Evolutionary conservation across 1,139 yeast genomes (phyloP).

Genomic region (Debaryomyces sp.): DNA sequence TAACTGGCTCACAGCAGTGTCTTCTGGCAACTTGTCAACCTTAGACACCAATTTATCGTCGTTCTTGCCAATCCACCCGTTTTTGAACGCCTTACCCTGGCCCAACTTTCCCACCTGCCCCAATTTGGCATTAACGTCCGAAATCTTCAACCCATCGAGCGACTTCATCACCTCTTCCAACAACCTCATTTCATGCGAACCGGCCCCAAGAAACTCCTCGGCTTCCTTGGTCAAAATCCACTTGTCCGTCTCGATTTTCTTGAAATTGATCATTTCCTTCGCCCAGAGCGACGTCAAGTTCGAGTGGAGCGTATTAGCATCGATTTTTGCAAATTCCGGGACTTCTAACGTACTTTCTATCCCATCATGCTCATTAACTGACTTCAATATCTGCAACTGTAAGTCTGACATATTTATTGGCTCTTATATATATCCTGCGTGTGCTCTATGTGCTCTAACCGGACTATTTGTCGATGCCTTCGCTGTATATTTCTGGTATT

Average conservation of each 20-base stretch:
- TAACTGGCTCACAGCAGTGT: slow-evolving; percentile 68
- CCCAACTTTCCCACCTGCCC: slow-evolving; percentile 89
- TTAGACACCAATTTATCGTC: slow-evolving; percentile 77
- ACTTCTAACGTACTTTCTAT: slow-evolving; percentile 67
- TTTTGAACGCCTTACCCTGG: slow-evolving; percentile 97
- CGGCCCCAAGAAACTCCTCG: slow-evolving; percentile 69
- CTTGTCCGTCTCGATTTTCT: slow-evolving; percentile 72
- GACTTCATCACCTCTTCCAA: slow-evolving; percentile 74
- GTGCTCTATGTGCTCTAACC: background rate
- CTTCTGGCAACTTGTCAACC: slow-evolving; percentile 56
- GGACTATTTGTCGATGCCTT: background rate
- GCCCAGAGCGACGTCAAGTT: slow-evolving; percentile 87
- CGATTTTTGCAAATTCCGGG: slow-evolving; percentile 44
- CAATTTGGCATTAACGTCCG: slow-evolving; percentile 76
- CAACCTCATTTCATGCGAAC: slow-evolving; percentile 89
- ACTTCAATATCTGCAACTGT: slow-evolving; percentile 59
- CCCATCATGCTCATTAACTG: slow-evolving; percentile 59
- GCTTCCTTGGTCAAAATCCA: slow-evolving; percentile 86
- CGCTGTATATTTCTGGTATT: background rate
- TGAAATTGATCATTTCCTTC: slow-evolving; percentile 75
- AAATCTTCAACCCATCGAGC: slow-evolving; percentile 77
- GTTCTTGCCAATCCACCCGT: slow-evolving; percentile 91
- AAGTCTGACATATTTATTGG: slow-evolving; percentile 51
- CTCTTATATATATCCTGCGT: background rate
- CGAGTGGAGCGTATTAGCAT: slow-evolving; percentile 54